Evolutionary conservation across 345 rosid species (phyloP), one percentile per base, ranked within the genome.

Genomic region (Salix caprea): DNA sequence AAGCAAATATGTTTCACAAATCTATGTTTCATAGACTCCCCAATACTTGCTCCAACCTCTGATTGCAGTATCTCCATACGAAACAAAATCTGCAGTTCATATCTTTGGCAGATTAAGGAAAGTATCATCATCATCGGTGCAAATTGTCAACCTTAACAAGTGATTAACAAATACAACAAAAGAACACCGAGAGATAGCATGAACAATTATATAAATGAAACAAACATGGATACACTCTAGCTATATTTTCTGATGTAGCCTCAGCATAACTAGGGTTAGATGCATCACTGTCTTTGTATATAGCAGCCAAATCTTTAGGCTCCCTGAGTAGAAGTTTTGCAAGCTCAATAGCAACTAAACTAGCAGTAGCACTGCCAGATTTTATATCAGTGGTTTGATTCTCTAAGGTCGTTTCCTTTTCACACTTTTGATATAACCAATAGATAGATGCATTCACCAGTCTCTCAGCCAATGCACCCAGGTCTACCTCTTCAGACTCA

Each of bases 61-160:
- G 89, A 91, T 72, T 86, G 96, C 76, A 96, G 84, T 76, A 93
- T 96, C 84, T 92, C 99, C 98, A 96, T 89, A 11, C 99, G 91
- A 73, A 93, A 91, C 76, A 96, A 86, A 77, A 96, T 92, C 85
- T 96, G 98, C 81, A 92, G 71, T 88, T 96, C 99, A 67, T 86
- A 92, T 79, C 99, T 95, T 80, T 46, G 76, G 77, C 79, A 52
- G 52, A 77, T 88, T 88, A 91, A 91, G 88, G 94, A 87, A 88
- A 87, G 9, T 72, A 54, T 12, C 7, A 21, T 64, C 44, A 21
- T 64, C 44, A 6, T 36, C 34, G 36, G 21, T 44, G 32, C n/a
- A 65, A 65, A 1, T 65, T 65, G 36, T 65, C 19, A 65, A 0
- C 19, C 67, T 65, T 24, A 13, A 65, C 36, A 61, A 48, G 42